Evolutionary conservation across 106 monocot genomes (phyloP).

Genomic region (Allium cepa): DNA sequence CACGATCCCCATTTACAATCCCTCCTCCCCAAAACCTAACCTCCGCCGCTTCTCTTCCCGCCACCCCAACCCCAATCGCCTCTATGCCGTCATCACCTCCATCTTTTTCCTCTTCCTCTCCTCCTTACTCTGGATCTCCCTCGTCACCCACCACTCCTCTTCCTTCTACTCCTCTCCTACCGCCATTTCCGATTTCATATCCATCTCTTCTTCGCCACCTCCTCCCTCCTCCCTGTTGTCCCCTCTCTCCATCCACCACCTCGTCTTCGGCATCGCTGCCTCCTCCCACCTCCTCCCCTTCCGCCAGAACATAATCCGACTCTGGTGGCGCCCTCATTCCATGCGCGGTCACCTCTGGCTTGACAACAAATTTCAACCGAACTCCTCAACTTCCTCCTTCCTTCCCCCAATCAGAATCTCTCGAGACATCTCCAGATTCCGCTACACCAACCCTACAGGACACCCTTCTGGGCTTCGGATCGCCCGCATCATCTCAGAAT

Average conservation of each 20-base stretch:
- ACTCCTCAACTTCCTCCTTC: background rate
- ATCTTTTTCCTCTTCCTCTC: constrained; percentile 25
- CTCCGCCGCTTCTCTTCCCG: constrained; percentile 5
- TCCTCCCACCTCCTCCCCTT: constrained; percentile 54
- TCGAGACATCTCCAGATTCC: constrained; percentile 67
- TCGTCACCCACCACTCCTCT: constrained; percentile 9
- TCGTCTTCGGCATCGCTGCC: constrained; percentile 33
- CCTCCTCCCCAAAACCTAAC: background rate
- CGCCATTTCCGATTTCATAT: background rate
- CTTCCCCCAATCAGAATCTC: constrained; percentile 73
- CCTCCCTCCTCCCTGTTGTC: background rate
- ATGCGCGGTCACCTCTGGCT: constrained; percentile 92
- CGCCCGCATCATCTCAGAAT: constrained; percentile 69
- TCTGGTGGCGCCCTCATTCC: constrained; percentile 66
- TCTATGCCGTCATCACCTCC: constrained; percentile 11
- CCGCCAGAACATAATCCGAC: constrained; percentile 58
- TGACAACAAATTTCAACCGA: constrained; percentile 14
- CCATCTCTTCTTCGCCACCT: background rate
- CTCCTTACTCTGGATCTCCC: constrained; percentile 33
- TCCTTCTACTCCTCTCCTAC: background rate
- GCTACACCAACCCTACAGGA: constrained; percentile 87
- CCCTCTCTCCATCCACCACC: constrained; percentile 23
- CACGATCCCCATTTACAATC: background rate
- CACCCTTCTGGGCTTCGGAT: constrained; percentile 92
- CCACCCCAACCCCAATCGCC: constrained; percentile 16